Conservation (phyloP, 495 filamentous ascomycete species). For the Elasticomyces elasticus region DNA sequence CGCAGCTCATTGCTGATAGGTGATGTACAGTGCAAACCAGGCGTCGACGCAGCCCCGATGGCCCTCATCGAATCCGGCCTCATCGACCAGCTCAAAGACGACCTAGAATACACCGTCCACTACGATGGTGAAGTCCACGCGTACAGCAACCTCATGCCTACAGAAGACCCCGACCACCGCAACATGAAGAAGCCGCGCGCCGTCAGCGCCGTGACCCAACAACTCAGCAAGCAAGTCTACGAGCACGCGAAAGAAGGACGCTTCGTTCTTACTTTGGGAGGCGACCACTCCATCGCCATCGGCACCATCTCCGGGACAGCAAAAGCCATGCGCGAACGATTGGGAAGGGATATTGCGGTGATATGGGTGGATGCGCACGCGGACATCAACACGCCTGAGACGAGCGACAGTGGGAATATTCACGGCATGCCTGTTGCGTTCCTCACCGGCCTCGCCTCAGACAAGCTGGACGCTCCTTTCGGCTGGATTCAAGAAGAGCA, state of each 20-base stretch:
- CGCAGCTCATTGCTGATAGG: background rate
- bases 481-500: conserved; percentile 71
- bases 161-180: conserved; percentile 64
- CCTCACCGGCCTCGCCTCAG: conserved; percentile 73
- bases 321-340: conserved; percentile 71
- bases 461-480: conserved; percentile 57
- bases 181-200: conserved; percentile 88
- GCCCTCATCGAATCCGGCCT: conserved; percentile 86
- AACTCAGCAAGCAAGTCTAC: conserved; percentile 77
- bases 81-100: conserved; percentile 68
- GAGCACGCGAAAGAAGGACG: conserved; percentile 73
- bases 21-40: conserved; percentile 62
- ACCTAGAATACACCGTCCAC: conserved; percentile 78
- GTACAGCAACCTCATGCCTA: conserved; percentile 68
- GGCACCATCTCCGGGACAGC: conserved; percentile 78
- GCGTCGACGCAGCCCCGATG: conserved; percentile 85
- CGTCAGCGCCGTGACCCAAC: conserved; percentile 77
- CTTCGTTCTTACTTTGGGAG: conserved; percentile 84
- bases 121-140: conserved; percentile 76
- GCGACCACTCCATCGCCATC: conserved; percentile 94
- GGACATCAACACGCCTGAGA: conserved; percentile 94
- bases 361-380: conserved; percentile 99
- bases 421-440: conserved; percentile 98
- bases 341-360: conserved; percentile 69
- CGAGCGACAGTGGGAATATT: conserved; percentile 80